phyloP scores from a whole-genome alignment of 768 basidiomycete species.

The Tricholoma sp. region DNA sequence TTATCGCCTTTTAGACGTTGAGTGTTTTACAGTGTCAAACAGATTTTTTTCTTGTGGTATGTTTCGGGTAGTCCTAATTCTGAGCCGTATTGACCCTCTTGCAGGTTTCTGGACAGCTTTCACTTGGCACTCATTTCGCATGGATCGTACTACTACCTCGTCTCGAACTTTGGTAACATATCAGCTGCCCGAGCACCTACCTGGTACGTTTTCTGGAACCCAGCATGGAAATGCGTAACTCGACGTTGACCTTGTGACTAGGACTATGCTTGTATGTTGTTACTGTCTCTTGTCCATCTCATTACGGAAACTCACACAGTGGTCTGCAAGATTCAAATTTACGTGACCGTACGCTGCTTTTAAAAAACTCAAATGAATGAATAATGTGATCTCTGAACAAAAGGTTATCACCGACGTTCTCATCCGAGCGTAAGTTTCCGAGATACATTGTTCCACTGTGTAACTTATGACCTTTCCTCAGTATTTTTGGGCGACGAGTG shows the following conservation, averaged over 20 bases:
- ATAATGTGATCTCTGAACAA: neutral
- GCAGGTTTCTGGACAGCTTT: constrained; percentile 13
- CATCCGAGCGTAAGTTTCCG: constrained; percentile 24
- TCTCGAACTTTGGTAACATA: constrained; percentile 12
- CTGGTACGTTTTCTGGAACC: neutral
- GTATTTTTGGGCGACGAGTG: constrained; percentile 23
- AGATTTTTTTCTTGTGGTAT: constrained; percentile 13
- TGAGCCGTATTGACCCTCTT: neutral
- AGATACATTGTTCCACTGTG: neutral
- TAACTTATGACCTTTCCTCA: constrained; percentile 4
- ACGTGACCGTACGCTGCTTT: constrained; percentile 20
- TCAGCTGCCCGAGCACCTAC: neutral
- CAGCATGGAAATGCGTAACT: neutral
- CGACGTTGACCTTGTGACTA: neutral
- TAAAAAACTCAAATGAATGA: neutral
- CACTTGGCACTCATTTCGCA: constrained; percentile 11
- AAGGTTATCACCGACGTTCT: constrained; percentile 26
- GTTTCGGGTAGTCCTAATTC: neutral
- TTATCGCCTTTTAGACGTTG: neutral
- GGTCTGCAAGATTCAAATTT: constrained; percentile 19
- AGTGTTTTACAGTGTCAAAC: neutral
- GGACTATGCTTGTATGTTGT: neutral
- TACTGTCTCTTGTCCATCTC: neutral
- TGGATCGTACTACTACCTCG: constrained; percentile 12
- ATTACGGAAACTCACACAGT: neutral